Evolutionary conservation across 257 asterid species (phyloP).

Genomic region (Capsicum pubescens): DNA sequence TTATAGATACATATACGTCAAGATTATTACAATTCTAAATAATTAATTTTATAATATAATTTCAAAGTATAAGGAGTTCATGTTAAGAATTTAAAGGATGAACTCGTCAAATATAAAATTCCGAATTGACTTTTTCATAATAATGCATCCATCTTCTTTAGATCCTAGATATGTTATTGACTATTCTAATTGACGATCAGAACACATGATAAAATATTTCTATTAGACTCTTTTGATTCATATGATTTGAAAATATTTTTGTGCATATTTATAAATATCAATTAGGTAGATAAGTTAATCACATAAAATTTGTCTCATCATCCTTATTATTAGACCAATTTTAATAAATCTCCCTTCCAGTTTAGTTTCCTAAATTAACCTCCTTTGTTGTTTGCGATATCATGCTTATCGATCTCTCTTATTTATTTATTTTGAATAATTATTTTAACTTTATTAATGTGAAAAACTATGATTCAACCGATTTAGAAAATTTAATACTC

Average conservation of each 20-base stretch:
- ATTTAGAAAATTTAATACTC: no score
- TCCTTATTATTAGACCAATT: not conserved
- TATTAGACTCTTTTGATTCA: not conserved
- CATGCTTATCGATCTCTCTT: not conserved
- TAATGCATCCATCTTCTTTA: not conserved
- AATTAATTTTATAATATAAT: not conserved
- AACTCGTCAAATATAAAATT: not conserved
- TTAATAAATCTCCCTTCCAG: not conserved
- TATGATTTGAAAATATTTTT: no score
- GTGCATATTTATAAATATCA: no score
- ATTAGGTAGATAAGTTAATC: no score
- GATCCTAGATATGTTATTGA: not conserved
- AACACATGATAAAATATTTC: not conserved
- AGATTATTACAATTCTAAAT: not conserved
- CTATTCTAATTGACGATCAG: not conserved
- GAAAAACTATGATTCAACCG: no score
- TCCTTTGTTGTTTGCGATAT: not conserved
- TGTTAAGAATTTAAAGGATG: not conserved
- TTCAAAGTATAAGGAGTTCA: not conserved
- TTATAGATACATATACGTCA: not conserved
- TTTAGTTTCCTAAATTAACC: not conserved
- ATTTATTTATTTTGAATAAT: not conserved
- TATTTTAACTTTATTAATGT: not conserved
- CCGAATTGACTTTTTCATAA: not conserved
- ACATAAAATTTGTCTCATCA: no score